Evolutionary conservation across 257 asterid genomes (phyloP).

Genomic region (Fraxinus excelsior): DNA sequence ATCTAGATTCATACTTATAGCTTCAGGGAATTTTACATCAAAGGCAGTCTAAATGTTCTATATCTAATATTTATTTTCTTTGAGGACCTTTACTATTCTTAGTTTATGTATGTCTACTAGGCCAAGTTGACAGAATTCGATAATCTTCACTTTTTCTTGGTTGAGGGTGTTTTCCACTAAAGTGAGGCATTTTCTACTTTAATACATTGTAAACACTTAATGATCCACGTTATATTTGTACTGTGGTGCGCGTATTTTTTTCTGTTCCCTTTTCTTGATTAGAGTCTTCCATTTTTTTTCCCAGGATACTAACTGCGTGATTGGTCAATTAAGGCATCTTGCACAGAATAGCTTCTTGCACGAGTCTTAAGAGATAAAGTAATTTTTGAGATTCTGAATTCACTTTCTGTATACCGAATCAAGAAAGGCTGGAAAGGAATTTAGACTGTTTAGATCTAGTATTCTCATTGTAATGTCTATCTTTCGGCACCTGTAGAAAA

Average conservation of each 20-base stretch:
- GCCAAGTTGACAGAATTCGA: conserved; percentile 30
- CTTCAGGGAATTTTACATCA: neutral
- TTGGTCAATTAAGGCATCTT: conserved; percentile 48
- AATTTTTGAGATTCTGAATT: conserved; percentile 33
- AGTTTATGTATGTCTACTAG: conserved; percentile 18
- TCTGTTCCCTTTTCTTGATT: conserved; percentile 27
- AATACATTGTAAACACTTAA: conserved; percentile 15
- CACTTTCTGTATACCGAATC: conserved; percentile 13
- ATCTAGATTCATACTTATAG: neutral
- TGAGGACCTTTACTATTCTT: neutral
- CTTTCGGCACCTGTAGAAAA: neutral
- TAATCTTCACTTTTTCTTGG: conserved; percentile 33
- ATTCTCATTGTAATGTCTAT: conserved; percentile 12
- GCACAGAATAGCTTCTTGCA: conserved; percentile 34
- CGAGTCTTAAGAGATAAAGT: conserved; percentile 35
- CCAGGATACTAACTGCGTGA: conserved; percentile 26
- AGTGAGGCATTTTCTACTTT: conserved; percentile 39
- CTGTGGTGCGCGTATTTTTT: neutral
- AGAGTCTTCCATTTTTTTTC: conserved; percentile 26
- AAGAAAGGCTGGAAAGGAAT: conserved; percentile 5
- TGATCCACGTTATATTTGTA: conserved; percentile 20
- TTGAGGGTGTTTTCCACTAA: conserved; percentile 49
- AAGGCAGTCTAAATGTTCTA: neutral
- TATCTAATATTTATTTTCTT: neutral
- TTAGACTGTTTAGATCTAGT: conserved; percentile 8